Evolutionary conservation across 2,329 filamentous ascomycete genomes (phyloP).

Genomic region (Aspergillus floridensis): DNA sequence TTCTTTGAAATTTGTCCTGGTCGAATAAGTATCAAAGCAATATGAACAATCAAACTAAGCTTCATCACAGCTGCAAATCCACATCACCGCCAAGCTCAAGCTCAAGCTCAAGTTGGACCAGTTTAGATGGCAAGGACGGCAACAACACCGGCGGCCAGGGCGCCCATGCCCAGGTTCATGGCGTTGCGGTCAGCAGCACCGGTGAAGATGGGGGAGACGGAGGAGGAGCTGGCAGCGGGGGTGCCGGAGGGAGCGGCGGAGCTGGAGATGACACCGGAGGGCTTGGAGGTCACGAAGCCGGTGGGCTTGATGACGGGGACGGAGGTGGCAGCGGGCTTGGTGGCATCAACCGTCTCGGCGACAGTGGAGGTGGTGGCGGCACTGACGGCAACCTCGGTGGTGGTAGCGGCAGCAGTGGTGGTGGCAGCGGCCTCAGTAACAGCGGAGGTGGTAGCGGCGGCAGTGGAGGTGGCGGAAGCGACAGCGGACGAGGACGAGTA

Average conservation of each 20-base stretch:
- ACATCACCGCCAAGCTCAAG: neutral
- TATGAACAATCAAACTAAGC: neutral
- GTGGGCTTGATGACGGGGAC: constrained; percentile 16
- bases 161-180: constrained; percentile 37
- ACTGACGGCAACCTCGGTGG: constrained; percentile 13
- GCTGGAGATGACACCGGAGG: constrained; percentile 10
- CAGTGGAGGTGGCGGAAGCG: neutral
- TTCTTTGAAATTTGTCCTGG: neutral
- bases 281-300: constrained; percentile 10
- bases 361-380: constrained; percentile 10
- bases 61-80: neutral
- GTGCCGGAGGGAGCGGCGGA: constrained; percentile 14
- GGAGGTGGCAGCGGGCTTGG: constrained; percentile 9
- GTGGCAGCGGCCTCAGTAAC: constrained; percentile 11
- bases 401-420: constrained; percentile 7
- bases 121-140: constrained; percentile 38
- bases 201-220: constrained; percentile 25
- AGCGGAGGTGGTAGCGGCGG: constrained; percentile 11
- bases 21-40: neutral
- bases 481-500: constrained; percentile 9
- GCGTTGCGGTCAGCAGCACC: constrained; percentile 35
- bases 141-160: constrained; percentile 33
- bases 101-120: neutral
- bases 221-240: constrained; percentile 11
- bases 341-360: constrained; percentile 14